Evolutionary conservation across 371 early-diverging fungal species (phyloP).

Genomic region (Mycotypha africana): DNA sequence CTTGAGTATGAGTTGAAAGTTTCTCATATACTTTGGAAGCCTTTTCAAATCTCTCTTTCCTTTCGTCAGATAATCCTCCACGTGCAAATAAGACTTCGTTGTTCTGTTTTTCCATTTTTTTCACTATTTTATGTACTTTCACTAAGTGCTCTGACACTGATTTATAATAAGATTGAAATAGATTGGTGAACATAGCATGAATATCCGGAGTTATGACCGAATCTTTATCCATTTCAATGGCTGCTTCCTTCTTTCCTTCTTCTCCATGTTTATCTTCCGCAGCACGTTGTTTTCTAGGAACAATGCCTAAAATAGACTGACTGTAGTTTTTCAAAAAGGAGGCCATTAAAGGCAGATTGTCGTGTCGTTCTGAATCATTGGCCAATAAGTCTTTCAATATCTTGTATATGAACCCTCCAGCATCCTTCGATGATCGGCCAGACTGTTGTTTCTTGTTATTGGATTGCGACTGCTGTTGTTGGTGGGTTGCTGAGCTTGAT

Average conservation of each 20-base stretch:
- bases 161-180: slow-evolving; percentile 68
- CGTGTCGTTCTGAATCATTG: slow-evolving; percentile 47
- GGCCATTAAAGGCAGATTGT: slow-evolving; percentile 72
- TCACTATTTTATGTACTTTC: slow-evolving; percentile 70
- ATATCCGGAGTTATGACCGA: slow-evolving; percentile 43
- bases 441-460: slow-evolving; percentile 13
- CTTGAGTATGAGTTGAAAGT: slow-evolving; percentile 53
- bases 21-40: slow-evolving; percentile 69
- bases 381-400: slow-evolving; percentile 38
- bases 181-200: slow-evolving; percentile 45
- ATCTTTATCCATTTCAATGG: slow-evolving; percentile 4
- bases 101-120: slow-evolving; percentile 71
- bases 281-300: slow-evolving; percentile 46
- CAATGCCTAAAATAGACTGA: slow-evolving; percentile 47
- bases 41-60: slow-evolving; percentile 73
- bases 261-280: slow-evolving; percentile 37
- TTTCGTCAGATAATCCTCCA: slow-evolving; percentile 81
- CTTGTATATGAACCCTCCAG: slow-evolving; percentile 29
- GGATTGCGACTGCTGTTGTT: neutral
- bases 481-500: too few species aligned
- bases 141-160: slow-evolving; percentile 59
- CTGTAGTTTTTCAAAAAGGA: slow-evolving; percentile 73
- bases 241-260: too few species aligned
- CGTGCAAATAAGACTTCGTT: slow-evolving; percentile 76
- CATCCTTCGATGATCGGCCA: neutral